Base-by-base conservation (phyloP, 495 filamentous ascomycete species). In the Aspergillus bertholletiae region DNA sequence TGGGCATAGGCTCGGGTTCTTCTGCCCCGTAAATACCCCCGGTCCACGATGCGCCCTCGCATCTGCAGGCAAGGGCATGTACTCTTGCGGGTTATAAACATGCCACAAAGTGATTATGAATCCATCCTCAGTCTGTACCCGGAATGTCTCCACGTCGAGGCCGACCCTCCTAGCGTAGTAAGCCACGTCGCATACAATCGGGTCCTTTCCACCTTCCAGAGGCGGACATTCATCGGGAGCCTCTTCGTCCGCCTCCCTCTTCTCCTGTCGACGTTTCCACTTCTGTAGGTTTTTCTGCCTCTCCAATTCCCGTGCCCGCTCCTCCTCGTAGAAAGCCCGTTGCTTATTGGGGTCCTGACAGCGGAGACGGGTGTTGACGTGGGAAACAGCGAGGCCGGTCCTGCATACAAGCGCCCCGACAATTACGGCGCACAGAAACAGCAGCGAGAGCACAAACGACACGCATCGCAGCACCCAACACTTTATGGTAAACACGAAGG, bases 71-170 rank as follows among this genome's bases (percentile, higher is more conserved):
- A 84, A 75, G 0, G 74, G 75, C 1, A 71, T 74, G 60, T 89
- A 86, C 51, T 94, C 87, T 49, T 78, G 77, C 0, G 93, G 94
- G 51, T 96, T 86, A 66, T 91, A 97, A 28, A 97, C 76, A 66
- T 97, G 93, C 84, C 88, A 94, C 1, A 97, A 74, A 17, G 84
- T 80, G 52, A 97, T 87, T 56, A 97, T 81, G 64, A 96, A 97
- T 5, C 93, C 94, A 63, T 97, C 93, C 68, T 97, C 93, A 0
- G 94, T 97, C 68, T 96, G 84, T 0, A 97, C 91, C 32, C 88
- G 76, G 63, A 88, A 91, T 20, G 80, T 81, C 62, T 97, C 94
- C 17, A 89, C 82, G 54, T 96, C 90, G 5, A 97, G 78, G 7
- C 93, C 94, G 1, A 96, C 93, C 15, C 92, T 74, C 32, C 89